These are phyloP conservation scores for Lasiodiplodia gonubiensis DNA, from an alignment of 2,329 filamentous ascomycete species.

Conservation along the genomic window DNA sequence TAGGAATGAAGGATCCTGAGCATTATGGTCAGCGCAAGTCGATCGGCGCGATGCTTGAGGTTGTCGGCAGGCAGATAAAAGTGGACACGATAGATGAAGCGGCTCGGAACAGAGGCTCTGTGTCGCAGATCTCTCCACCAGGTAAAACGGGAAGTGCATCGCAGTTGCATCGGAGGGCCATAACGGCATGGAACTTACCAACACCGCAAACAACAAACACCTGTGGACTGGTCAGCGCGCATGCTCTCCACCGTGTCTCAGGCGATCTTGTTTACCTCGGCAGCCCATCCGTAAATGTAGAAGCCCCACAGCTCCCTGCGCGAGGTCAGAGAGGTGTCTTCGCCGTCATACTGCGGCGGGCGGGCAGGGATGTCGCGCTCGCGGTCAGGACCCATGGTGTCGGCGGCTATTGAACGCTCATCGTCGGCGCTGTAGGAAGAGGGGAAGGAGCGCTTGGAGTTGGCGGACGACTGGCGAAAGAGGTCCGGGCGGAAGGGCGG, in stretches of 20 bases:
- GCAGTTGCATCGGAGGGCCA: not conserved
- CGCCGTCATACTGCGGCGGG: slow-evolving; percentile 66
- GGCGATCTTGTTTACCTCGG: slow-evolving; percentile 60
- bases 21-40: slow-evolving; percentile 14
- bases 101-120: not conserved
- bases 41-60: not conserved
- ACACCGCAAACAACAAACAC: slow-evolving; percentile 93
- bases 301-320: slow-evolving; percentile 87
- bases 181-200: slow-evolving; percentile 53
- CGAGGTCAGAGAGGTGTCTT: slow-evolving; percentile 89
- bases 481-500: slow-evolving; percentile 33
- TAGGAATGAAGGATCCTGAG: slow-evolving; percentile 85
- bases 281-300: slow-evolving; percentile 96
- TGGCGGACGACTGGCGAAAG: slow-evolving; percentile 40
- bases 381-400: slow-evolving; percentile 46
- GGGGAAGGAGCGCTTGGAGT: slow-evolving; percentile 41
- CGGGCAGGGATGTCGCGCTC: slow-evolving; percentile 36
- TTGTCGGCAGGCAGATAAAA: not conserved
- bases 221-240: slow-evolving; percentile 33
- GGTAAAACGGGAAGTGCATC: slow-evolving; percentile 5
- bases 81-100: not conserved
- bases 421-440: slow-evolving; percentile 45
- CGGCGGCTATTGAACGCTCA: slow-evolving; percentile 45
- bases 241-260: not conserved
- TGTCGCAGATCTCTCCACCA: not conserved